phyloP scores from a whole-genome alignment of 768 basidiomycete species.

The Tylopilus rubrobrunneus region DNA sequence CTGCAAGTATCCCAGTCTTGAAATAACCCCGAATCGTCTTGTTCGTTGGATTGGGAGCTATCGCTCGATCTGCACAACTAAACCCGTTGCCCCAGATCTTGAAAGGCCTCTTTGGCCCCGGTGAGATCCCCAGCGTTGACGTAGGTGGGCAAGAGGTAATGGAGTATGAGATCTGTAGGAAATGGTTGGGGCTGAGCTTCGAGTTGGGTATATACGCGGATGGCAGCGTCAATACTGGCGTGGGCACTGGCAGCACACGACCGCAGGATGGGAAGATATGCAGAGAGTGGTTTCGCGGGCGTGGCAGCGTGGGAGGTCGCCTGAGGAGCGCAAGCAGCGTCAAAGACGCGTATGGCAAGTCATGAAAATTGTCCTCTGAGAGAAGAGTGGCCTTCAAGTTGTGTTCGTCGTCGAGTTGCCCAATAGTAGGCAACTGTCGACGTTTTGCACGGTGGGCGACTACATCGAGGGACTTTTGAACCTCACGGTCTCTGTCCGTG shows the following conservation, averaged over 20 bases:
- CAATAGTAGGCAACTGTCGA: too few species aligned
- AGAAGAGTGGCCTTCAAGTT: too few species aligned
- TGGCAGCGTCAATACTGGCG: constrained; percentile 58
- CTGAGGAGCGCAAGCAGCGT: constrained; percentile 43
- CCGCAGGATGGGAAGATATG: constrained; percentile 42
- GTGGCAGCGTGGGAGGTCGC: constrained; percentile 10
- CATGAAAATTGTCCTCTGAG: too few species aligned
- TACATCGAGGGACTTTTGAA: constrained; percentile 41
- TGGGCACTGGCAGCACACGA: constrained; percentile 55
- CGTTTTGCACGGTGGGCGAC: constrained; percentile 43
- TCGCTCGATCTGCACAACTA: constrained; percentile 18
- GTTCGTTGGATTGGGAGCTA: constrained; percentile 44
- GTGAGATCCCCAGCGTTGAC: constrained; percentile 46
- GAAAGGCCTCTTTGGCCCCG: constrained; percentile 59
- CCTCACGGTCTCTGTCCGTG: constrained; percentile 63
- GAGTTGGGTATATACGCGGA: constrained; percentile 61
- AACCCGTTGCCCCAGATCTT: constrained; percentile 36
- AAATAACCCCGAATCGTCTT: constrained; percentile 77
- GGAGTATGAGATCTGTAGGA: constrained; percentile 41
- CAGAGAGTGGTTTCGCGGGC: constrained; percentile 3
- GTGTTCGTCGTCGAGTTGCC: too few species aligned
- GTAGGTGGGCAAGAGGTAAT: too few species aligned
- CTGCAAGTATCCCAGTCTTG: constrained; percentile 54
- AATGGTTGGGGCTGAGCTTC: constrained; percentile 36
- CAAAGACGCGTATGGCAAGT: too few species aligned